Percentiles rank a stretch among this genome's conserved stretches.
Evolutionary conservation across 169 alveolate genomes (phyloP).

Genomic region (Theileria parva): DNA sequence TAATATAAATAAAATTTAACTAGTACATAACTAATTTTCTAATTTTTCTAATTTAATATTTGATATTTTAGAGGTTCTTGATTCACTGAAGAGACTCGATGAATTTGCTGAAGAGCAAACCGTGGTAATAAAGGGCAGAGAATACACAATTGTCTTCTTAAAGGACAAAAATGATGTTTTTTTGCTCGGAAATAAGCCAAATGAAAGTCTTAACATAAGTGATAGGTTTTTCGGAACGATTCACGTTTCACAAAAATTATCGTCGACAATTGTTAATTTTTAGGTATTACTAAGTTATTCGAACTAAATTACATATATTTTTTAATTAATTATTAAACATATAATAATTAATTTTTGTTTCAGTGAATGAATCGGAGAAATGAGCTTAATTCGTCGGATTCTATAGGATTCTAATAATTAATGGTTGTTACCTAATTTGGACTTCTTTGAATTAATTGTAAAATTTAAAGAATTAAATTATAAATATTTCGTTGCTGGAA

Average conservation of each 20-base stretch:
- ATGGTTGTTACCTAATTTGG: background rate
- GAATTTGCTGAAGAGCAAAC: background rate
- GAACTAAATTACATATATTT: background rate
- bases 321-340: no score
- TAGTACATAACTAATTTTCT: background rate
- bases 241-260: constrained; percentile 11
- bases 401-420: background rate
- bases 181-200: constrained; percentile 26
- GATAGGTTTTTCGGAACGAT: constrained; percentile 41
- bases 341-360: no score
- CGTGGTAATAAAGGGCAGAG: background rate
- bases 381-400: background rate
- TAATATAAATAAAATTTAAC: no score
- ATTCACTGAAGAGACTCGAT: background rate
- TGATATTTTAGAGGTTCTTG: constrained; percentile 6
- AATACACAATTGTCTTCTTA: background rate
- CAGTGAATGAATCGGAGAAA: background rate
- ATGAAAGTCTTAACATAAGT: constrained; percentile 2
- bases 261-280: background rate
- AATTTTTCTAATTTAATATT: background rate
- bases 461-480: background rate
- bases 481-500: no score
- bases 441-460: background rate
- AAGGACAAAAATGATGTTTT: constrained; percentile 15
- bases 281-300: background rate